phyloP scores from a whole-genome alignment of 306 rosid species.

The Trifolium subterraneum region DNA sequence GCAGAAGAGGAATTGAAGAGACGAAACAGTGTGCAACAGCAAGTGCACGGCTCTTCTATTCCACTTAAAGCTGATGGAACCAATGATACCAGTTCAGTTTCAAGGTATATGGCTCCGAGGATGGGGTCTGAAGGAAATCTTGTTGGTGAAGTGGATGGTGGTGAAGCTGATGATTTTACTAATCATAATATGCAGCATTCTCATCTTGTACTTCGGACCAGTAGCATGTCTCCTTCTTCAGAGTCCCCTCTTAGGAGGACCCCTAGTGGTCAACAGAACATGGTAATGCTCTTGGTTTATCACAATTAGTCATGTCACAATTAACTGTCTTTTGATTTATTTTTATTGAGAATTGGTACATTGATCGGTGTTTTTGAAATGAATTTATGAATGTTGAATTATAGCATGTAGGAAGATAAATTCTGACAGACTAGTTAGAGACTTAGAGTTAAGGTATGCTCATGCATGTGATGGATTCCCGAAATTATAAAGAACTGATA shows the following conservation, averaged over 20 bases:
- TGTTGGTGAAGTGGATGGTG: conserved; percentile 72
- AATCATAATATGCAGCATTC: conserved; percentile 62
- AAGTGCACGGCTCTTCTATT: conserved; percentile 62
- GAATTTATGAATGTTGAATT: conserved; percentile 22
- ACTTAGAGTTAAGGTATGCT: conserved; percentile 20
- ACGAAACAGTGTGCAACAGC: conserved; percentile 52
- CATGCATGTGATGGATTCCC: background rate
- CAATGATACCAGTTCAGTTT: conserved; percentile 70
- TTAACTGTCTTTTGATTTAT: conserved; percentile 24
- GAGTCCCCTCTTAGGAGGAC: conserved; percentile 91
- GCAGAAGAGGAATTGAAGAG: conserved; percentile 95
- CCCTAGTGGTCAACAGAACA: conserved; percentile 54
- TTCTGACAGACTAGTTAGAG: conserved; percentile 19
- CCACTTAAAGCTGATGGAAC: conserved; percentile 68
- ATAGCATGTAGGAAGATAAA: conserved; percentile 22
- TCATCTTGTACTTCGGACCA: conserved; percentile 60
- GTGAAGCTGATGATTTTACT: conserved; percentile 70
- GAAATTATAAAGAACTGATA: background rate
- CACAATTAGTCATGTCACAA: conserved; percentile 9
- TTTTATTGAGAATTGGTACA: background rate
- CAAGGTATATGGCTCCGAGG: conserved; percentile 59
- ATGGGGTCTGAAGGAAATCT: conserved; percentile 63
- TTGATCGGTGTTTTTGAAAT: background rate
- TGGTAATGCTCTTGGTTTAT: conserved; percentile 54
- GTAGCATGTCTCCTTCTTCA: conserved; percentile 89